These are phyloP conservation scores for Cornus suecica DNA, from an alignment of 148 eudicot species.

Conservation along the genomic window DNA sequence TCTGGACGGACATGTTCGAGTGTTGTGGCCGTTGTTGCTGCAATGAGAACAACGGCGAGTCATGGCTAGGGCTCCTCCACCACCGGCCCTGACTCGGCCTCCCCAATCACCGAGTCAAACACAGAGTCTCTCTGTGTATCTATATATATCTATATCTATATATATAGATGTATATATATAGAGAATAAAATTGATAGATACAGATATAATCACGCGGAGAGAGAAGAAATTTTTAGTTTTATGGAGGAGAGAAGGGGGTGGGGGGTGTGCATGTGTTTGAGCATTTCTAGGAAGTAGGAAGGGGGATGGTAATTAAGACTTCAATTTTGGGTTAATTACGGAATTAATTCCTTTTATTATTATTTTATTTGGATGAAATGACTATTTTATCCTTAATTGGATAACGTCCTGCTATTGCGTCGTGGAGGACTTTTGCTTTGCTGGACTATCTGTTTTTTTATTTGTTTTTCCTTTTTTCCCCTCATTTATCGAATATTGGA, in stretches of 20 bases:
- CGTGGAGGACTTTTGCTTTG: not conserved
- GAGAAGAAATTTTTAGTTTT: constrained; percentile 10
- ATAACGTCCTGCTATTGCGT: not conserved
- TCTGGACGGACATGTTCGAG: constrained; percentile 67
- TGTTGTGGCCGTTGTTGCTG: constrained; percentile 80
- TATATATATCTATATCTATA: not conserved
- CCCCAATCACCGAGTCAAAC: not conserved
- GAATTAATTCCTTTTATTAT: not conserved
- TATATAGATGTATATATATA: no score
- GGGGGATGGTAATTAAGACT: constrained; percentile 5
- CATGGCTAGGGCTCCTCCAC: constrained; percentile 27
- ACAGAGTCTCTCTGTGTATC: not conserved
- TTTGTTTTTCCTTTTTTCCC: no score
- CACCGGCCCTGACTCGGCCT: constrained; percentile 10
- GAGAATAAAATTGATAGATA: no score
- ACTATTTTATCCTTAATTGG: not conserved
- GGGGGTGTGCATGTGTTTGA: constrained; percentile 14
- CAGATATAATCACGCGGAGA: not conserved
- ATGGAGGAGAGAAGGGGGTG: not conserved
- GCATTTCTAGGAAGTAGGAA: constrained; percentile 4
- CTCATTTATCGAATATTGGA: no score
- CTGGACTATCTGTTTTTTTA: not conserved
- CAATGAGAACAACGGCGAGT: constrained; percentile 87
- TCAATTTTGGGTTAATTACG: constrained; percentile 5
- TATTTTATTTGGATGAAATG: not conserved